Conservation (phyloP, 1,284 basidiomycete species). For the Athelia psychrophila region DNA sequence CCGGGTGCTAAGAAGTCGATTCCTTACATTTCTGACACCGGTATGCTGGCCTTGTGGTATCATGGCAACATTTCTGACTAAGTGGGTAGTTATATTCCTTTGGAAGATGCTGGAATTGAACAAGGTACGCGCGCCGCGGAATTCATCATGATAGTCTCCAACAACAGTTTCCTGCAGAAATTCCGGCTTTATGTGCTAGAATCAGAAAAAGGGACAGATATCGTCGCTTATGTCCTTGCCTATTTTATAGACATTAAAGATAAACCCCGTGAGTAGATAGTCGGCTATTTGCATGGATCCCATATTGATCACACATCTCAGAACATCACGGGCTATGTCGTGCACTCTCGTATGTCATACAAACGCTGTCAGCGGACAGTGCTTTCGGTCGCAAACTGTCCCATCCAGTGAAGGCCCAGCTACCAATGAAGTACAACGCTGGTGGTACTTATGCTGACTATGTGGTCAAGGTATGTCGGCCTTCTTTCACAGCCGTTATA, state of each 20-base stretch:
- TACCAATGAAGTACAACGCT: slow-evolving; percentile 75
- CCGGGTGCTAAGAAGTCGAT: slow-evolving; percentile 81
- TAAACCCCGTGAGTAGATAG: slow-evolving; percentile 70
- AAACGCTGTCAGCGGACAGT: slow-evolving; percentile 84
- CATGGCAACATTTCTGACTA: slow-evolving; percentile 5
- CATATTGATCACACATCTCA: slow-evolving; percentile 25
- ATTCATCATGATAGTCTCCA: no score
- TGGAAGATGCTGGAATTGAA: slow-evolving; percentile 93
- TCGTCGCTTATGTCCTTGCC: slow-evolving; percentile 76
- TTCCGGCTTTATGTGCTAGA: slow-evolving; percentile 80
- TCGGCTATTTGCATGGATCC: slow-evolving; percentile 7
- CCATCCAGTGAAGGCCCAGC: slow-evolving; percentile 55
- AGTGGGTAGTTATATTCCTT: slow-evolving; percentile 67
- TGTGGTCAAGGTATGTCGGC: slow-evolving; percentile 70
- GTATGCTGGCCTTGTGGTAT: slow-evolving; percentile 42
- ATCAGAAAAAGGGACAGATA: slow-evolving; percentile 72
- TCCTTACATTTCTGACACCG: slow-evolving; percentile 78
- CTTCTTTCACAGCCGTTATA: not conserved
- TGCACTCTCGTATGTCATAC: slow-evolving; percentile 87
- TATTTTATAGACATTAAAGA: slow-evolving; percentile 86
- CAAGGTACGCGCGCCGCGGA: slow-evolving; percentile 51
- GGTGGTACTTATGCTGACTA: slow-evolving; percentile 83
- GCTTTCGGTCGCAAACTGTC: slow-evolving; percentile 71
- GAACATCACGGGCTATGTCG: slow-evolving; percentile 91
- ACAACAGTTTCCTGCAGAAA: slow-evolving; percentile 51